Percentiles rank a stretch among this genome's conserved stretches.
Evolutionary conservation across 148 eudicot species (phyloP).

Genomic region (Hydrangea macrophylla): DNA sequence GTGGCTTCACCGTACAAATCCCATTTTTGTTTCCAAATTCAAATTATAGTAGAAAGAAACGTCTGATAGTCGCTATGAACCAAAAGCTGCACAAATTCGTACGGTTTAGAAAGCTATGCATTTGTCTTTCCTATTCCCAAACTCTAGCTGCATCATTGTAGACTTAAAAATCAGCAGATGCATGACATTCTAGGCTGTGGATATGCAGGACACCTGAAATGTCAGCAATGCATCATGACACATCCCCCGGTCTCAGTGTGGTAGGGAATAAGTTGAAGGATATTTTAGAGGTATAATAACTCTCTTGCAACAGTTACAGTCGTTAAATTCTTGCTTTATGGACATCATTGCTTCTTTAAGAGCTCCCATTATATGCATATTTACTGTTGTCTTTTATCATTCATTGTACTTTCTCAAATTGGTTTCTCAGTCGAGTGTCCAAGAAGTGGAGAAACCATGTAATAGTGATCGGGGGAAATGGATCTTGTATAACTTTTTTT

Average conservation of each 20-base stretch:
- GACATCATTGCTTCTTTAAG: not conserved
- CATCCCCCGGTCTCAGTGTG: slow-evolving; percentile 62
- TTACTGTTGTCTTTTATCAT: not conserved
- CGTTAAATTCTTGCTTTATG: not conserved
- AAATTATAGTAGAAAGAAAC: no score
- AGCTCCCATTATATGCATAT: not conserved
- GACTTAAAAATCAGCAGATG: not conserved
- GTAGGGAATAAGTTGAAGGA: slow-evolving; percentile 59
- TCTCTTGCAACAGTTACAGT: not conserved
- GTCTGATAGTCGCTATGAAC: no score
- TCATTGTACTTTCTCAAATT: not conserved
- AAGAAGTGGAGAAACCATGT: no score
- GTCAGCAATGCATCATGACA: slow-evolving; percentile 91
- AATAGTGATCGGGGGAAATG: no score
- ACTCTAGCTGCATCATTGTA: not conserved
- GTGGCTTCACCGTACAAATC: no score
- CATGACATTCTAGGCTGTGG: not conserved
- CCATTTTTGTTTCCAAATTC: no score
- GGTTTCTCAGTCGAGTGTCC: no score
- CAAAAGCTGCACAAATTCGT: no score
- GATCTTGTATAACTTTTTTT: no score
- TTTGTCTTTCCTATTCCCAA: no score
- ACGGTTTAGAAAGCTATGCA: no score
- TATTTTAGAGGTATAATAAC: slow-evolving; percentile 48
- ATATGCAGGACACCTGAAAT: slow-evolving; percentile 71